phyloP scores from a whole-genome alignment of 2,329 filamentous ascomycete species.

The Emergomyces orientalis region DNA sequence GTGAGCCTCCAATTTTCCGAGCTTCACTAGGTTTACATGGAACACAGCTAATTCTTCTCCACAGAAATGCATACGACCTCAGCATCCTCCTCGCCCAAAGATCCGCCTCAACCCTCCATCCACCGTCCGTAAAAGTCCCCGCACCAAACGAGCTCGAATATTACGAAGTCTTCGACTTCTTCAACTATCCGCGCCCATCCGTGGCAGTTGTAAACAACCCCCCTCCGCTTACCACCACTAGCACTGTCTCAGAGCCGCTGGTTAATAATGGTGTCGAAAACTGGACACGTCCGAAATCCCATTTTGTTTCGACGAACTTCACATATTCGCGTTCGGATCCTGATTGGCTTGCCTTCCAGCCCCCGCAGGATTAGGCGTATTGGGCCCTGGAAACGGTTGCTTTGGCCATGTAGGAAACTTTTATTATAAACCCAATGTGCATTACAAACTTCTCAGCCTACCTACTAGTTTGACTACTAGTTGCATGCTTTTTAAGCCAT shows the following conservation, averaged over 20 bases:
- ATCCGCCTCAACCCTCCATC: constrained; percentile 32
- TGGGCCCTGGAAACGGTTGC: neutral
- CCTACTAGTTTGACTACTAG: neutral
- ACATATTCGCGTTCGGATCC: neutral
- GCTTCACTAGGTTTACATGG: neutral
- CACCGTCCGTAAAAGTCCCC: constrained; percentile 32
- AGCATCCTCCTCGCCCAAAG: constrained; percentile 31
- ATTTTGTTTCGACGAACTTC: constrained; percentile 7
- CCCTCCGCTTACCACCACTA: neutral
- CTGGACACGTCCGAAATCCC: neutral
- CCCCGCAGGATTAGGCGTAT: constrained; percentile 5
- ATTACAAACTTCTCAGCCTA: neutral
- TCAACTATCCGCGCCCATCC: constrained; percentile 31
- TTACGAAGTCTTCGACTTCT: constrained; percentile 41
- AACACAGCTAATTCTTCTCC: constrained; percentile 12
- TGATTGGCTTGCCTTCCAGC: constrained; percentile 7
- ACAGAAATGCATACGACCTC: constrained; percentile 30
- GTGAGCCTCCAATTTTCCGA: constrained; percentile 20
- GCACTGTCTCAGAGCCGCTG: neutral
- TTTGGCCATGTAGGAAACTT: neutral
- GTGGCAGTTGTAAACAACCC: neutral
- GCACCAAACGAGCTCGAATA: constrained; percentile 37
- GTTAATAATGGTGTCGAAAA: neutral
- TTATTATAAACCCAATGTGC: neutral
- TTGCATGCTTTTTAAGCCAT: neutral